These are phyloP conservation scores for Globisporangium spiculum DNA, from an alignment of 352 stramenopile genomes.

Conservation along the genomic window DNA sequence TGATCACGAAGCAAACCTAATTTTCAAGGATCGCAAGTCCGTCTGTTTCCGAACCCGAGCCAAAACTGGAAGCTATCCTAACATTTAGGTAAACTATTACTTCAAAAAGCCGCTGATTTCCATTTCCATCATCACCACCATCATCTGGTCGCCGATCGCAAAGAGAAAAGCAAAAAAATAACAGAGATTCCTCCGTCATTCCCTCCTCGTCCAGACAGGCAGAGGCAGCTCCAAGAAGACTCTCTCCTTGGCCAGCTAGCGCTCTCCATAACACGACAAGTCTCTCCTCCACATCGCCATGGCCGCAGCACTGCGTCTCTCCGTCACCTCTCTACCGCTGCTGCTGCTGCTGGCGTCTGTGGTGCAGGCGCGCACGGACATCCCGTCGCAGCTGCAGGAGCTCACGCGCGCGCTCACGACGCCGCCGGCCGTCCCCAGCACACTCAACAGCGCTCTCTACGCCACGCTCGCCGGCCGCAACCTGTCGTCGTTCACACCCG, in stretches of 20 bases:
- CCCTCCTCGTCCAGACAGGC: background rate
- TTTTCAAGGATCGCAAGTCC: no score
- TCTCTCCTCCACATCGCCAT: background rate
- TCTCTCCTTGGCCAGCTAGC: background rate
- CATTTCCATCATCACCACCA: background rate
- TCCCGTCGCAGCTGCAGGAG: conserved; percentile 23
- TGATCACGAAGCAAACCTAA: no score
- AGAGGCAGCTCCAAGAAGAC: background rate
- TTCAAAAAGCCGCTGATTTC: background rate
- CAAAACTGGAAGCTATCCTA: no score
- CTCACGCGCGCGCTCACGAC: conserved; percentile 21
- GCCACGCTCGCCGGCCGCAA: background rate
- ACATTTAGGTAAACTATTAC: no score
- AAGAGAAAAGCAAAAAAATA: background rate
- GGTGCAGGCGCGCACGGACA: conserved; percentile 1
- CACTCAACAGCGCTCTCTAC: background rate
- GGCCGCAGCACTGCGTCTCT: background rate
- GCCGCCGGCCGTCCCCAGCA: conserved; percentile 16
- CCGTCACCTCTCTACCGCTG: background rate
- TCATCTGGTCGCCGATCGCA: background rate
- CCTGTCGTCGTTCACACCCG: background rate
- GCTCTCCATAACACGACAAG: background rate
- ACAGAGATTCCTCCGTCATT: background rate
- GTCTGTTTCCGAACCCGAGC: no score
- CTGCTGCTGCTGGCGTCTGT: background rate